A percentile compares a stretch with the other conserved stretches of the same genome.
phyloP scores from a whole-genome alignment of 2,329 filamentous ascomycete species.

The Aureobasidium subglaciale region DNA sequence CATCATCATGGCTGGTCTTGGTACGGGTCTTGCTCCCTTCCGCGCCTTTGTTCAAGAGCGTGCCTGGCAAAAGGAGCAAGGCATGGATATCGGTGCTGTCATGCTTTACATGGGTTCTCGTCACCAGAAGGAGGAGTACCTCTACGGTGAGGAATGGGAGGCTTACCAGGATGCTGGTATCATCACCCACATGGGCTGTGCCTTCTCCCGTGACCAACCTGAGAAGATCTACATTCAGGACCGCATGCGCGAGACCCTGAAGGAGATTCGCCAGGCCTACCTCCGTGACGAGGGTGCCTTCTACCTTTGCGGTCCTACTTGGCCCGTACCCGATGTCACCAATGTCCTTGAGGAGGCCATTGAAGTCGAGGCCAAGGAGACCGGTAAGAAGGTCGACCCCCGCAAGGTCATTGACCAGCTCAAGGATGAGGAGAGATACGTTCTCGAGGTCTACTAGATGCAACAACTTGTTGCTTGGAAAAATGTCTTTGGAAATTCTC shows the following conservation, averaged over 20 bases:
- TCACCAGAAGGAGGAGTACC: constrained; percentile 96
- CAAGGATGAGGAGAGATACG: constrained; percentile 91
- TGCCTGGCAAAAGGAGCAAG: constrained; percentile 94
- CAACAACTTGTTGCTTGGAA: not conserved
- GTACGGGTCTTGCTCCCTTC: constrained; percentile 97
- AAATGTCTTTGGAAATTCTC: not conserved
- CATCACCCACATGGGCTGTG: constrained; percentile 85
- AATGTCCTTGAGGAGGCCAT: constrained; percentile 91
- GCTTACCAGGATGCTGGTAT: constrained; percentile 93
- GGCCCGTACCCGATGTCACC: constrained; percentile 96
- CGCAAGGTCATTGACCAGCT: constrained; percentile 91
- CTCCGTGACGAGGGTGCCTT: constrained; percentile 83
- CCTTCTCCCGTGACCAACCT: constrained; percentile 93
- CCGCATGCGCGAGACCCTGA: constrained; percentile 82
- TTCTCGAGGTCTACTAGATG: constrained; percentile 85
- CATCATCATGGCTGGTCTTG: constrained; percentile 98
- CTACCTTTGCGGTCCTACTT: constrained; percentile 96
- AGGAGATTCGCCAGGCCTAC: constrained; percentile 78
- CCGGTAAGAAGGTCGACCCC: constrained; percentile 73
- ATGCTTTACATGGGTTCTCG: constrained; percentile 94
- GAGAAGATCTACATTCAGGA: constrained; percentile 99
- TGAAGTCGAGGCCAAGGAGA: constrained; percentile 60
- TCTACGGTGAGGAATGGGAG: constrained; percentile 99
- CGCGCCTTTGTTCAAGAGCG: constrained; percentile 97
- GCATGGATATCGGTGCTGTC: constrained; percentile 87